Percentiles rank a stretch among this genome's conserved stretches.
Evolutionary conservation across 441 rosid genomes (phyloP).

Genomic region (Gossypium schwendimanii): DNA sequence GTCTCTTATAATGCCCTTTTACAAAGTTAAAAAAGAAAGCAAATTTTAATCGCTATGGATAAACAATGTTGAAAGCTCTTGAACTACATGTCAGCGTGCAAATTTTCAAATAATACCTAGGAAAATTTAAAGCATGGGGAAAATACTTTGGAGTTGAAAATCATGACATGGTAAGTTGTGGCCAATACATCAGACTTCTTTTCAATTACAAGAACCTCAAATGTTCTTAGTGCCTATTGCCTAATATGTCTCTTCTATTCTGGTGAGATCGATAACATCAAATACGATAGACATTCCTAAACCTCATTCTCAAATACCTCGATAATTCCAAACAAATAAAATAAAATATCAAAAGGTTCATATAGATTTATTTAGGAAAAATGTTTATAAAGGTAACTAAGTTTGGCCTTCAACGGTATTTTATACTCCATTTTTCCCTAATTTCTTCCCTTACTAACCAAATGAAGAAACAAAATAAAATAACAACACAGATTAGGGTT

Average conservation of each 20-base stretch:
- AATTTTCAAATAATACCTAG: conserved; percentile 37
- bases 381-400: too few relatives aligned
- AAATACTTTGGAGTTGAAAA: conserved; percentile 56
- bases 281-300: conserved; percentile 4
- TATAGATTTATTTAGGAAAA: too few relatives aligned
- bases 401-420: neutral
- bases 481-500: neutral
- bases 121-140: conserved; percentile 49
- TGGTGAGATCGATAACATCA: conserved; percentile 5
- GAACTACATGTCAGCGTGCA: neutral
- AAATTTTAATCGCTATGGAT: neutral
- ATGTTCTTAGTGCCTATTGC: conserved; percentile 71
- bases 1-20: conserved; percentile 54
- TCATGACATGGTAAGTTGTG: conserved; percentile 43
- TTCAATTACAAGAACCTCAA: conserved; percentile 66
- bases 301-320: neutral
- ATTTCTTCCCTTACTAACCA: neutral
- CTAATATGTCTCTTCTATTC: conserved; percentile 73
- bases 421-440: neutral
- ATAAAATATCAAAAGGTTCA: neutral
- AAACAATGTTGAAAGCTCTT: neutral
- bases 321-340: neutral
- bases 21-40: conserved; percentile 6
- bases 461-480: neutral
- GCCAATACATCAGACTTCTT: conserved; percentile 39